Conservation (phyloP, 177 flowering plant genomes). For the Vitis hybrid region DNA sequence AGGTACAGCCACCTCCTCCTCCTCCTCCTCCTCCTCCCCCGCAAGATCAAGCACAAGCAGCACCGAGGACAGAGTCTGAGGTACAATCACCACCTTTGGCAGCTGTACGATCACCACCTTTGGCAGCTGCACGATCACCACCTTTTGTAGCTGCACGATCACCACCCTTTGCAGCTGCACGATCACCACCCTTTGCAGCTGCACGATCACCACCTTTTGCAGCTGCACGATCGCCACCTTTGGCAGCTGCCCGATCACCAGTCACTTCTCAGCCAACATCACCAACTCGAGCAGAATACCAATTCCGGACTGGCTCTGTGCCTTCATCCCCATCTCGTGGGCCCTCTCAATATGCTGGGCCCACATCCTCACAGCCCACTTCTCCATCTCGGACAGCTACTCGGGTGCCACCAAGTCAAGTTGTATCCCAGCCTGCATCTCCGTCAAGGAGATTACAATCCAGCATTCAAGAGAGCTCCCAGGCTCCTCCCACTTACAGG, state of each 20-base stretch:
- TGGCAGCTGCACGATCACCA: conserved; percentile 3
- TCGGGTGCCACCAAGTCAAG: neutral
- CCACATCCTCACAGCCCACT: conserved; percentile 16
- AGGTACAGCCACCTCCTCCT: conserved; percentile 8
- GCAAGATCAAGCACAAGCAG: conserved; percentile 3
- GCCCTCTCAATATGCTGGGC: conserved; percentile 10
- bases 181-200: neutral
- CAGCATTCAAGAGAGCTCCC: conserved; percentile 6
- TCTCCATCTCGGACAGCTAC: conserved; percentile 14
- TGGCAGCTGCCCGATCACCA: conserved; percentile 4
- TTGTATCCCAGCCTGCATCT: conserved; percentile 7
- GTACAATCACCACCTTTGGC: conserved; percentile 6
- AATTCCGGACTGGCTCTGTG: conserved; percentile 7
- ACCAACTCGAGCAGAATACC: conserved; percentile 11
- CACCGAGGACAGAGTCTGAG: conserved; percentile 15
- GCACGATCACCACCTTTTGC: neutral
- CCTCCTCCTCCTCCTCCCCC: too few relatives aligned
- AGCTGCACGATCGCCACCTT: conserved; percentile 17
- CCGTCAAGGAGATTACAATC: conserved; percentile 4
- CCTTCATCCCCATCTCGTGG: conserved; percentile 23
- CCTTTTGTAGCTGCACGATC: conserved; percentile 11
- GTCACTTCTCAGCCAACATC: conserved; percentile 10
- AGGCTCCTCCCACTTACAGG: conserved; percentile 8
- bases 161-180: conserved; percentile 6
- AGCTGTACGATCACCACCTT: conserved; percentile 11